phyloP scores from a whole-genome alignment of 2,329 filamentous ascomycete genomes.

The Penicillium expansum region DNA sequence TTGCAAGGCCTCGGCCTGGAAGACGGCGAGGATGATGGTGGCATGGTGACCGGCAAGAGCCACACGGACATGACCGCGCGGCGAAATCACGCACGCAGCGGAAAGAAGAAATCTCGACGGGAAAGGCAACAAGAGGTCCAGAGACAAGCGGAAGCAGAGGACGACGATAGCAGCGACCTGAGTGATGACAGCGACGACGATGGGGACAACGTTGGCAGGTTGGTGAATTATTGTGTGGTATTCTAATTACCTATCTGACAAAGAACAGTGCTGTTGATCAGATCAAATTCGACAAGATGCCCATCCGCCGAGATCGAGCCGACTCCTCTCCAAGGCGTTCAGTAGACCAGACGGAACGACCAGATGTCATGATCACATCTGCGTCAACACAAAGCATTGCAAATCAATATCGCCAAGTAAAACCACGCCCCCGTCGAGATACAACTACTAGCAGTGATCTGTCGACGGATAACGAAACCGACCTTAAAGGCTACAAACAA shows the following conservation, averaged over 20 bases:
- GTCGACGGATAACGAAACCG: constrained; percentile 63
- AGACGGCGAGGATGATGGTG: constrained; percentile 59
- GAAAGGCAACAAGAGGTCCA: constrained; percentile 49
- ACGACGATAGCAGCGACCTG: constrained; percentile 65
- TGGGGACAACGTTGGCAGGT: constrained; percentile 45
- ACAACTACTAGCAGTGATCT: constrained; percentile 65
- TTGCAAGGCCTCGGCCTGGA: constrained; percentile 37
- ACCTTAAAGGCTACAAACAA: constrained; percentile 53
- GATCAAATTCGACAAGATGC: constrained; percentile 96
- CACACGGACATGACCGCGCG: constrained; percentile 58
- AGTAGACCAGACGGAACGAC: constrained; percentile 44
- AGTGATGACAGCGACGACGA: constrained; percentile 67
- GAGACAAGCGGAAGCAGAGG: constrained; percentile 56
- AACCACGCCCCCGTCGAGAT: constrained; percentile 57
- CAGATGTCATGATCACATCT: constrained; percentile 55
- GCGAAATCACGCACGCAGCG: constrained; percentile 29
- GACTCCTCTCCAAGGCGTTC: constrained; percentile 80
- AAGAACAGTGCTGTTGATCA: constrained; percentile 69
- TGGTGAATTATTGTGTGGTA: constrained; percentile 7
- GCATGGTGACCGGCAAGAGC: constrained; percentile 60
- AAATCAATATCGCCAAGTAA: constrained; percentile 52
- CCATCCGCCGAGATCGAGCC: constrained; percentile 70
- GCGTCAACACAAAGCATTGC: constrained; percentile 52
- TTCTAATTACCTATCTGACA: constrained; percentile 18
- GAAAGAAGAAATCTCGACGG: constrained; percentile 32